Conservation (phyloP, 2,329 filamentous ascomycete genomes). For the Calonectria hawksworthii region DNA sequence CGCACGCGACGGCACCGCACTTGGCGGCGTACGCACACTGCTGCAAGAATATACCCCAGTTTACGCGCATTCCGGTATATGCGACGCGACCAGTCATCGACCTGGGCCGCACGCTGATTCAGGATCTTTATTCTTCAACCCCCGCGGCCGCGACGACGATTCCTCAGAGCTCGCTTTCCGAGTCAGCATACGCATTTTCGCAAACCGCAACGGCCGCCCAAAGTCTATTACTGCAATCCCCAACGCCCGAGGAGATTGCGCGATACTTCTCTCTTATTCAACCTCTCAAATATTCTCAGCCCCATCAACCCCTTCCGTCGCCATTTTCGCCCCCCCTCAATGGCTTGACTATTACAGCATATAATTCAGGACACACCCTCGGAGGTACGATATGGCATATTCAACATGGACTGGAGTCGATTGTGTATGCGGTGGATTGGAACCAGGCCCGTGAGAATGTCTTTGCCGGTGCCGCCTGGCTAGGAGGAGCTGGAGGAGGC, state of each 20-base stretch:
- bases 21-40: conserved; percentile 95
- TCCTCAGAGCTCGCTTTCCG: conserved; percentile 78
- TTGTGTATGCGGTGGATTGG: conserved; percentile 98
- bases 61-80: conserved; percentile 93
- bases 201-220: conserved; percentile 64
- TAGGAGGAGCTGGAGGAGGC: conserved; percentile 84
- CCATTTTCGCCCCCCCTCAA: conserved; percentile 91
- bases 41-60: conserved; percentile 95
- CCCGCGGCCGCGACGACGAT: conserved; percentile 90
- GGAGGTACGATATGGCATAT: conserved; percentile 99
- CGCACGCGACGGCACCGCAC: conserved; percentile 92
- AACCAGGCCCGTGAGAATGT: conserved; percentile 98
- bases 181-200: conserved; percentile 68
- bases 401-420: conserved; percentile 94
- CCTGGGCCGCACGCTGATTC: conserved; percentile 88
- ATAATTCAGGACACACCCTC: conserved; percentile 95
- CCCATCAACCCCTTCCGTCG: conserved; percentile 89
- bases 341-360: conserved; percentile 94
- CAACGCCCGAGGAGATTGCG: conserved; percentile 89
- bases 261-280: conserved; percentile 93
- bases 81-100: conserved; percentile 95
- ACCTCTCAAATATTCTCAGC: conserved; percentile 95
- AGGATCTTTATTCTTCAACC: conserved; percentile 92
- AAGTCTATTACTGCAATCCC: conserved; percentile 76
- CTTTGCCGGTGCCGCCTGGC: conserved; percentile 92